Evolutionary conservation across 208 protist genomes (phyloP).

Genomic region (Trypanosoma melophagium): DNA sequence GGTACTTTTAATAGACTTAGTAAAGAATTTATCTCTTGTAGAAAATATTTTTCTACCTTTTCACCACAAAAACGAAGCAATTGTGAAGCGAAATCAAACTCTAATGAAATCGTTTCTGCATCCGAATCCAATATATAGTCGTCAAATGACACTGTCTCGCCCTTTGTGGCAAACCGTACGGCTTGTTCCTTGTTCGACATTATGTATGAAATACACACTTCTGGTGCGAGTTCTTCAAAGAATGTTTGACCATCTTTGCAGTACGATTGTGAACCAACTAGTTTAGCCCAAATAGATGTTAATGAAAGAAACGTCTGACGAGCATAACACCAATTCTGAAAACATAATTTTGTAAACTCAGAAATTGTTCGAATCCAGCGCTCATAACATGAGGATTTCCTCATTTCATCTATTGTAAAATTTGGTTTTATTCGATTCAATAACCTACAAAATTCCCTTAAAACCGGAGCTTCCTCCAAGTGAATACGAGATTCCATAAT

Average conservation of each 20-base stretch:
- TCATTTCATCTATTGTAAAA: constrained; percentile 50
- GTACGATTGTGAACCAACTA: constrained; percentile 30
- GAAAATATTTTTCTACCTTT: constrained; percentile 23
- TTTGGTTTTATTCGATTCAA: constrained; percentile 67
- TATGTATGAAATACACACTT: constrained; percentile 28
- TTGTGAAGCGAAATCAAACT: constrained; percentile 46
- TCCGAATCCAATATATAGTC: constrained; percentile 48
- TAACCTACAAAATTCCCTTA: constrained; percentile 45
- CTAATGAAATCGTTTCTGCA: constrained; percentile 37
- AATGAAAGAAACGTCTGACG: constrained; percentile 31
- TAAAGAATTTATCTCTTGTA: constrained; percentile 11
- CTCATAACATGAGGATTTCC: constrained; percentile 30
- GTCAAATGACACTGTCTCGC: constrained; percentile 18
- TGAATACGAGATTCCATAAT: constrained; percentile 49
- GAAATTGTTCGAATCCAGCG: constrained; percentile 32
- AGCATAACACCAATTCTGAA: constrained; percentile 31
- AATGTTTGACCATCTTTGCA: constrained; percentile 26
- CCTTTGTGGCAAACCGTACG: constrained; percentile 12
- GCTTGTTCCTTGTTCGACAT: constrained; percentile 29
- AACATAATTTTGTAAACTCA: constrained; percentile 30
- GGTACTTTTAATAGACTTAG: constrained; percentile 5
- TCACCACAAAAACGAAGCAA: constrained; percentile 40
- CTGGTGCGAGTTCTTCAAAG: constrained; percentile 23
- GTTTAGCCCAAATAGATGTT: constrained; percentile 30
- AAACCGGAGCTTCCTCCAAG: constrained; percentile 27